Conservation (phyloP, 2,329 filamentous ascomycete species). For the Truncatella angustata region DNA sequence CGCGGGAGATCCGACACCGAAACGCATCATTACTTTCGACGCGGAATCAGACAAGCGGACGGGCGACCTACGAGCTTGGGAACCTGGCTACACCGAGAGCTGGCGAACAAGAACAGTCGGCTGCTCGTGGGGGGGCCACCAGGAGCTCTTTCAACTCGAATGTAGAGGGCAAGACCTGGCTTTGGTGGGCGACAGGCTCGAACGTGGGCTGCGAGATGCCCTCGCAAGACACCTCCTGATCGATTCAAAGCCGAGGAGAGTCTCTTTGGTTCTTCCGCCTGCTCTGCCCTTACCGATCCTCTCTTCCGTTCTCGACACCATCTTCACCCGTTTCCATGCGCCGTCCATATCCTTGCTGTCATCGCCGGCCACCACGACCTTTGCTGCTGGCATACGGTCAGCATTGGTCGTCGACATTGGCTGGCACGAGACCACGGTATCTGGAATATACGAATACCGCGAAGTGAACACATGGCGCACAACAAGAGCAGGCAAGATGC, state of each 20-base stretch:
- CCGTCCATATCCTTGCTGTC: conserved; percentile 81
- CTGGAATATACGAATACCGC: conserved; percentile 85
- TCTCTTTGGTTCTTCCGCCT: conserved; percentile 75
- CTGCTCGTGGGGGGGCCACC: conserved; percentile 58
- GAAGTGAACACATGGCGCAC: conserved; percentile 72
- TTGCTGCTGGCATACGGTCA: conserved; percentile 82
- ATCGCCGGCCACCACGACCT: conserved; percentile 68
- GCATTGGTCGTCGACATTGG: conserved; percentile 86
- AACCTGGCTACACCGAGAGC: conserved; percentile 47
- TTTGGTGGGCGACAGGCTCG: conserved; percentile 82
- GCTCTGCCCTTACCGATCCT: conserved; percentile 75
- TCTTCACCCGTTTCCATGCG: conserved; percentile 79
- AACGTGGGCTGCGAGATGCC: conserved; percentile 75
- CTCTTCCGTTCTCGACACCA: conserved; percentile 69
- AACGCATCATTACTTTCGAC: conserved; percentile 66
- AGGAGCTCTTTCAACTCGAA: conserved; percentile 79
- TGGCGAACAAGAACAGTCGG: conserved; percentile 45
- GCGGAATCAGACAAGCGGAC: conserved; percentile 74
- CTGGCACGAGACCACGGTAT: conserved; percentile 86
- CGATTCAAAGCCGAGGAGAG: conserved; percentile 72
- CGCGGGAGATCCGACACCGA: conserved; percentile 78
- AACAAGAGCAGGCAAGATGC: conserved; percentile 68
- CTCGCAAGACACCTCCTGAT: conserved; percentile 71
- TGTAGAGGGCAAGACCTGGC: conserved; percentile 71
- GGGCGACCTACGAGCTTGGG: conserved; percentile 79